Conservation (phyloP, 495 filamentous ascomycete genomes). For the Gamarada debralockiae region DNA sequence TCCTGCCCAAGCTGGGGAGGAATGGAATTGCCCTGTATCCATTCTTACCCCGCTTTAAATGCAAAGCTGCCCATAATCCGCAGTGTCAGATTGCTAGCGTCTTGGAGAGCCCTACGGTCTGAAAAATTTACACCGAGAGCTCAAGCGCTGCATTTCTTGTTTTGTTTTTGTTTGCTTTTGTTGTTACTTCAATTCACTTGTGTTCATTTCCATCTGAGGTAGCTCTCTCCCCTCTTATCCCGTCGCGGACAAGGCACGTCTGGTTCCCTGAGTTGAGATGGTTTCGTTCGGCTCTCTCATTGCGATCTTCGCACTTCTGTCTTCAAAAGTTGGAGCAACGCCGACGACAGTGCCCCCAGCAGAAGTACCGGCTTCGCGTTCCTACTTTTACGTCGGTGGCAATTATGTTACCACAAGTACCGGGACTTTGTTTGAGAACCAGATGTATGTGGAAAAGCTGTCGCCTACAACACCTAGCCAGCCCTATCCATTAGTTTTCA, state of each 20-base stretch:
- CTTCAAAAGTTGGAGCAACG: not conserved
- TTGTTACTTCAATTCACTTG: no score
- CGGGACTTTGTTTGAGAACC: conserved; percentile 40
- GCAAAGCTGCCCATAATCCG: no score
- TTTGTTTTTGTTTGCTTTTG: no score
- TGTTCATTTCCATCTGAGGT: not conserved
- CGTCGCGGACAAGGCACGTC: not conserved
- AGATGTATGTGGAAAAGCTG: conserved; percentile 57
- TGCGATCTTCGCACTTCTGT: not conserved
- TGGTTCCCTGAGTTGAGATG: not conserved
- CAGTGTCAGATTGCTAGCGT: no score
- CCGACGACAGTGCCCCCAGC: not conserved
- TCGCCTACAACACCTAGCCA: conserved; percentile 27
- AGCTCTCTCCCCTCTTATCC: not conserved
- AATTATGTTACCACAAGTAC: conserved; percentile 31
- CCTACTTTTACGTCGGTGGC: conserved; percentile 49
- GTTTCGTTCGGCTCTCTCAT: not conserved
- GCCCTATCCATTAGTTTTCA: conserved; percentile 45
- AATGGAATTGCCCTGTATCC: no score
- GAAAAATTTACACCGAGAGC: no score
- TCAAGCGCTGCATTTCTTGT: no score
- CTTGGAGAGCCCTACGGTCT: no score
- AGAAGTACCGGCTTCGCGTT: not conserved
- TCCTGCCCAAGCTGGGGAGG: no score
- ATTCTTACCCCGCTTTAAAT: no score